Base-by-base conservation (phyloP, 2,329 filamentous ascomycete species). In the Elsinoe batatas region DNA sequence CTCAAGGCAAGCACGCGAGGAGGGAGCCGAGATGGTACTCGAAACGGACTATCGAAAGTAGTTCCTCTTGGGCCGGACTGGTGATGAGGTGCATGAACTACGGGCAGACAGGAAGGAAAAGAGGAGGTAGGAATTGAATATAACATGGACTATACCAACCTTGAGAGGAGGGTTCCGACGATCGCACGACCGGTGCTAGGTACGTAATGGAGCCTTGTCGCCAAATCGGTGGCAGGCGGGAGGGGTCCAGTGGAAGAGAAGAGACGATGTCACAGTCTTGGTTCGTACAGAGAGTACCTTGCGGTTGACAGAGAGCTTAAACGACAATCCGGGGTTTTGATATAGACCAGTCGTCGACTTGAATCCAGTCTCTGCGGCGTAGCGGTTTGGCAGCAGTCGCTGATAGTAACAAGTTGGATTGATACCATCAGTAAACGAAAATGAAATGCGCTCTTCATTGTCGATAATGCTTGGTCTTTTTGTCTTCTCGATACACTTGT, bases 11-110 rank as follows among this genome's bases (percentile, higher is more conserved):
- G 12, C 10, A 44, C n/a, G 40, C 20, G 20, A 44, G 20, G n/a
- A 20, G 18, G 40, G n/a, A 18, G 40, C 18, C 40, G 7, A 44
- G n/a, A n/a, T 5, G 20, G 20, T 44, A 20, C 18, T 44, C 40
- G 40, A 44, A 44, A 22, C 40, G 47, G 47, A 51, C 17, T 37
- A 51, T 51, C 33, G 26, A 32, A 51, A 15, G 47, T 22, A 15
- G 47, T 22, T 33, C 22, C 44, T 15, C 18, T 49, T 12, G 20
- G 33, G 47, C n/a, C 18, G 30, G 33, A 51, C 47, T 33, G 47
- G 47, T 51, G 47, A 38, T 20, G 47, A 51, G 47, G 18, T 51
- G 47, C 47, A 51, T 51, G 47, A 51, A 51, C 47, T 51, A 51
- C 33, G 18, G 47, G 17, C 32, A 51, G 47, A 51, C 20, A 30